Percentiles rank a stretch among this genome's conserved stretches.
Conservation (phyloP, 1,284 basidiomycete genomes). For the Microbotryum lychnidis-dioicae region DNA sequence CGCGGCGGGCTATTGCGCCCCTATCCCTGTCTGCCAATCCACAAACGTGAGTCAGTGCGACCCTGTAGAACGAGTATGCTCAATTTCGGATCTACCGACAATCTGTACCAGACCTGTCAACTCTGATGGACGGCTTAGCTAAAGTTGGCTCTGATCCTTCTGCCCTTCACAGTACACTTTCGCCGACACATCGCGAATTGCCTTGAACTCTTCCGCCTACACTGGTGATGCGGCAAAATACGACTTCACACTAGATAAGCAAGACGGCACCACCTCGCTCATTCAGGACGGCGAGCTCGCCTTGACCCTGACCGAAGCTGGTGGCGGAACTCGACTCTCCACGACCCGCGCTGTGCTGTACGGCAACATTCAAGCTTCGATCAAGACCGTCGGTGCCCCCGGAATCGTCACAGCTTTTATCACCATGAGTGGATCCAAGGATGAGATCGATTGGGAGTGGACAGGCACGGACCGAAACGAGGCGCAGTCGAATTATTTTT, state of each 20-base stretch:
- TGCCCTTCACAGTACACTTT: conserved; percentile 24
- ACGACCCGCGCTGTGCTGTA: conserved; percentile 24
- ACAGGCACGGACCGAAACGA: conserved; percentile 15
- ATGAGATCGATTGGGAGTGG: conserved; percentile 30
- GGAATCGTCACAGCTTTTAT: conserved; percentile 30
- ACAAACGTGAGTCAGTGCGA: conserved; percentile 12
- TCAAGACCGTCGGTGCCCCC: conserved; percentile 17
- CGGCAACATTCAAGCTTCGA: conserved; percentile 18
- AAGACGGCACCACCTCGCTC: conserved; percentile 14
- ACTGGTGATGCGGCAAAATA: conserved; percentile 19
- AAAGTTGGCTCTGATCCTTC: too few relatives aligned
- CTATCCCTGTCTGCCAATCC: conserved; percentile 18
- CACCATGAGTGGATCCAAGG: conserved; percentile 25
- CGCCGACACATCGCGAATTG: conserved; percentile 17
- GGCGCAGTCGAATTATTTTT: conserved; percentile 21
- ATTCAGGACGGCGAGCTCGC: conserved; percentile 19
- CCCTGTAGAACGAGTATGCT: too few relatives aligned
- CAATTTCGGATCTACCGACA: background rate
- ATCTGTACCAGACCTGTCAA: background rate
- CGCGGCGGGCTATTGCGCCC: conserved; percentile 22
- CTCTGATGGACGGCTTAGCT: background rate
- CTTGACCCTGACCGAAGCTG: conserved; percentile 20
- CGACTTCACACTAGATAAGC: conserved; percentile 24
- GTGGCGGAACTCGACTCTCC: conserved; percentile 27
- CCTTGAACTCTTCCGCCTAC: conserved; percentile 15